phyloP scores from a whole-genome alignment of 1,284 basidiomycete species.

The Irpex sp. region DNA sequence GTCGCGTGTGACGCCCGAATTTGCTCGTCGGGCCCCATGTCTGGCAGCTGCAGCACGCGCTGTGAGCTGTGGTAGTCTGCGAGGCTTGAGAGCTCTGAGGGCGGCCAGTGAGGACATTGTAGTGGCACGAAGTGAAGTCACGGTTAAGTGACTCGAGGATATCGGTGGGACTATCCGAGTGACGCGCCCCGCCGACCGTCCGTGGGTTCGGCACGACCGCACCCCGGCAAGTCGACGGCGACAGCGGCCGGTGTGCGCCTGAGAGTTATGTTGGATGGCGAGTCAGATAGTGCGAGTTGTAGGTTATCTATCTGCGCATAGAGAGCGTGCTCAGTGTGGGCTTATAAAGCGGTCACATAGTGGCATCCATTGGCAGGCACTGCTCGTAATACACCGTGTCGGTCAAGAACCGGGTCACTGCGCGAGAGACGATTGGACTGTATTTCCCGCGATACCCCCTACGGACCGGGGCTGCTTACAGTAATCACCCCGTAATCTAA shows the following conservation, averaged over 20 bases:
- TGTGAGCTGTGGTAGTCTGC: constrained; percentile 3
- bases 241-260: background rate
- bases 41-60: background rate
- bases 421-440: background rate
- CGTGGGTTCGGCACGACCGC: background rate
- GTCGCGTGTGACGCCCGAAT: constrained; percentile 19
- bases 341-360: background rate
- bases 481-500: constrained; percentile 29
- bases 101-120: constrained; percentile 6
- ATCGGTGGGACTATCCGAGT: background rate
- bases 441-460: constrained; percentile 15
- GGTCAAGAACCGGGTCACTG: too few species aligned
- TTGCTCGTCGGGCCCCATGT: constrained; percentile 12
- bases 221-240: background rate
- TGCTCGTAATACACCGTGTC: background rate
- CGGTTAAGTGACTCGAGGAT: background rate
- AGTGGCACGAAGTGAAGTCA: background rate
- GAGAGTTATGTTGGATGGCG: background rate
- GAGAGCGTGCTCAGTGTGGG: background rate
- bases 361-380: too few species aligned
- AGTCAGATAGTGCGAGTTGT: too few species aligned
- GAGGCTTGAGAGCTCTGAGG: constrained; percentile 3
- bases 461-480: constrained; percentile 12
- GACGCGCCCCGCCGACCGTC: constrained; percentile 6
- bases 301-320: background rate